Conservation (phyloP, 2,329 filamentous ascomycete genomes). For the Fusarium graminum region DNA sequence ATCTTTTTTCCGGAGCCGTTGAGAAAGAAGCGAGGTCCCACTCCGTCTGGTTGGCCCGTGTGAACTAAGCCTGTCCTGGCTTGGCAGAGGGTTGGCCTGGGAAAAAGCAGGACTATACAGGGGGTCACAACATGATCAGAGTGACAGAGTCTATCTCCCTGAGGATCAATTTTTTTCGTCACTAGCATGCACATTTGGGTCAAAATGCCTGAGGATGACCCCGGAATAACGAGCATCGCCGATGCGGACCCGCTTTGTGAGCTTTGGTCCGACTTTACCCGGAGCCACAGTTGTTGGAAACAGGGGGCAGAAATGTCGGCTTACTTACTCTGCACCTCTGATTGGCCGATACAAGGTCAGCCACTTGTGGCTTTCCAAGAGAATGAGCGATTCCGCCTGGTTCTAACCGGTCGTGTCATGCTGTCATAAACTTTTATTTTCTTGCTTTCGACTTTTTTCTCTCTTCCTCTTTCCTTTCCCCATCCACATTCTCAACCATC, state of each 20-base stretch:
- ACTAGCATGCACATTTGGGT: neutral
- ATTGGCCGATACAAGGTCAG: conserved; percentile 54
- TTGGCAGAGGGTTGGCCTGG: conserved; percentile 1
- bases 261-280: conserved; percentile 54
- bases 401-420: conserved; percentile 50
- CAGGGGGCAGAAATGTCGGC: conserved; percentile 27
- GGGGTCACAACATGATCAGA: conserved; percentile 9
- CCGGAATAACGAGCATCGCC: conserved; percentile 45
- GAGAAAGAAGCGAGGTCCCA: conserved; percentile 34
- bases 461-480: conserved; percentile 39
- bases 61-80: conserved; percentile 15
- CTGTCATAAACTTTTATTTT: conserved; percentile 58
- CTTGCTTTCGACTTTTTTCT: conserved; percentile 46
- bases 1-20: conserved; percentile 46
- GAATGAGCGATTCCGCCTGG: conserved; percentile 24
- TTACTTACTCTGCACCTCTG: conserved; percentile 38
- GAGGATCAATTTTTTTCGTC: conserved; percentile 17
- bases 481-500: conserved; percentile 33
- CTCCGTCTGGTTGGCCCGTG: conserved; percentile 27
- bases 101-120: conserved; percentile 15
- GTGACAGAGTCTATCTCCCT: neutral
- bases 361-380: conserved; percentile 41
- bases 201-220: conserved; percentile 36
- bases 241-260: conserved; percentile 16
- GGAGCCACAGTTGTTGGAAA: conserved; percentile 39